Conservation (phyloP, 2,329 filamentous ascomycete species). For the Ceratocystis destructans region DNA sequence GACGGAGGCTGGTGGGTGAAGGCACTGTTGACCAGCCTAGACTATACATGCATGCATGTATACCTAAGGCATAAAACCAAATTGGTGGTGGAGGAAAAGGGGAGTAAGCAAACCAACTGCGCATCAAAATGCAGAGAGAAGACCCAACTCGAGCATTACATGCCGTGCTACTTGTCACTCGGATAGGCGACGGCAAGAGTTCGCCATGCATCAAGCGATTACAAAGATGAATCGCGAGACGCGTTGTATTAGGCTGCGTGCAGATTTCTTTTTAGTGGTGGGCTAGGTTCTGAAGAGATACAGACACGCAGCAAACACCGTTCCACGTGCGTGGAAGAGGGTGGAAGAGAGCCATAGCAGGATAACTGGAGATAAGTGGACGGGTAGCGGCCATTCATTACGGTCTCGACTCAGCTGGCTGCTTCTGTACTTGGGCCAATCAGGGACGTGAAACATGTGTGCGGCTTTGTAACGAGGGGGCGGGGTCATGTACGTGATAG, state of each 20-base stretch:
- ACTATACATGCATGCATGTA: not conserved
- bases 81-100: not conserved
- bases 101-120: not conserved
- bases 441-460: not conserved
- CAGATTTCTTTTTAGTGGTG: not conserved
- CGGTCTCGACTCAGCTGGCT: not conserved
- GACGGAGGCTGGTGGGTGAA: not conserved
- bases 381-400: not conserved
- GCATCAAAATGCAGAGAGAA: too few species aligned
- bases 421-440: not conserved
- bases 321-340: not conserved
- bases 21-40: not conserved
- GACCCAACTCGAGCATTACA: not conserved
- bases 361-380: not conserved
- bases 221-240: not conserved
- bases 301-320: not conserved
- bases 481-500: constrained; percentile 1
- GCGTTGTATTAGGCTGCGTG: not conserved
- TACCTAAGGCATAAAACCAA: not conserved
- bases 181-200: not conserved
- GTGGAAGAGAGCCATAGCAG: not conserved
- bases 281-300: not conserved
- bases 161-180: not conserved
- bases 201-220: not conserved
- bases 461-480: not conserved